Conservation (phyloP, 768 basidiomycete genomes). For the Ramaria sp. region DNA sequence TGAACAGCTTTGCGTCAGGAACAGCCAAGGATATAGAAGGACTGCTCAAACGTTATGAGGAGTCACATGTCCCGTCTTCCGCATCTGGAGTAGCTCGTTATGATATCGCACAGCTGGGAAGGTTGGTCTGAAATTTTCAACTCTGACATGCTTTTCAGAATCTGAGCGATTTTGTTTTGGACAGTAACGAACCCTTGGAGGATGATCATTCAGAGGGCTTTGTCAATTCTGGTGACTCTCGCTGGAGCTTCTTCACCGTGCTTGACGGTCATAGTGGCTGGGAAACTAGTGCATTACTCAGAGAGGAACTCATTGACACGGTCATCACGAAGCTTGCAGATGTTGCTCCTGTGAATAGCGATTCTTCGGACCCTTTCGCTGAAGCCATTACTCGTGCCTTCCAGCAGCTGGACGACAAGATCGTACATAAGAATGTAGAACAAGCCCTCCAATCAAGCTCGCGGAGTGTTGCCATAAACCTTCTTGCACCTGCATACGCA, state of each 20-base stretch:
- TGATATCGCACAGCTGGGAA: constrained; percentile 16
- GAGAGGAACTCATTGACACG: constrained; percentile 21
- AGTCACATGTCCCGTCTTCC: constrained; percentile 4
- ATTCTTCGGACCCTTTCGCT: constrained; percentile 16
- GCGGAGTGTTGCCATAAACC: constrained; percentile 17
- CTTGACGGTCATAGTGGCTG: constrained; percentile 25
- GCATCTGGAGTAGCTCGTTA: constrained; percentile 14
- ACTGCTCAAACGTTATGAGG: constrained; percentile 7
- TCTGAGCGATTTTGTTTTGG: not conserved
- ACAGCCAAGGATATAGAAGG: not conserved
- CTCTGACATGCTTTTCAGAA: not conserved
- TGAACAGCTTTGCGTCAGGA: not conserved
- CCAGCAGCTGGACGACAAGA: constrained; percentile 28
- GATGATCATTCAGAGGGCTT: constrained; percentile 18
- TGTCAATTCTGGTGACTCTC: constrained; percentile 14
- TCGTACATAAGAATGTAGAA: constrained; percentile 26
- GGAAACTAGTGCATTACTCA: constrained; percentile 24
- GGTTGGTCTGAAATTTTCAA: constrained; percentile 8
- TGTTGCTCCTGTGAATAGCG: not conserved
- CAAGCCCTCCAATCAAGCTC: constrained; percentile 18
- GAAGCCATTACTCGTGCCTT: constrained; percentile 28
- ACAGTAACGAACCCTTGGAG: constrained; percentile 19
- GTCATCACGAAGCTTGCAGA: constrained; percentile 11
- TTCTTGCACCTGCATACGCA: constrained; percentile 25
- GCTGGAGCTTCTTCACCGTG: constrained; percentile 25